A percentile compares a stretch with the other conserved stretches of the same genome.
These are phyloP conservation scores for Claviceps lovelessii DNA, from an alignment of 2,329 filamentous ascomycete species.

Conservation along the genomic window DNA sequence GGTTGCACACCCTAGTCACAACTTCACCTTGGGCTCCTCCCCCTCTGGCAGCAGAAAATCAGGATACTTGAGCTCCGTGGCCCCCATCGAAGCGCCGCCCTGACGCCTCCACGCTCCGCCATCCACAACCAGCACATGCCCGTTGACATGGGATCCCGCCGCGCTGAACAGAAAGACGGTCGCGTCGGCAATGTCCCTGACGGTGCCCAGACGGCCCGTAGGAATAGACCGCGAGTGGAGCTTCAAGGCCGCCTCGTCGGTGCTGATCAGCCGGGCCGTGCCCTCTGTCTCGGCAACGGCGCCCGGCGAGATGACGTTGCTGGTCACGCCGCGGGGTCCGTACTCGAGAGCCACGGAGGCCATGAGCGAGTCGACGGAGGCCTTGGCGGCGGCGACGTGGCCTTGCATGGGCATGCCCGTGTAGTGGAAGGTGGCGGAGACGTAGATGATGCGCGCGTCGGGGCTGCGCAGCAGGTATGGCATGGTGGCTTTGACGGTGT, in stretches of 20 bases:
- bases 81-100: conserved; percentile 31
- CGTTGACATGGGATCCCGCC: conserved; percentile 74
- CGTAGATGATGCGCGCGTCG: conserved; percentile 67
- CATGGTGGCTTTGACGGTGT: conserved; percentile 84
- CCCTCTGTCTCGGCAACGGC: conserved; percentile 78
- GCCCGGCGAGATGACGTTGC: conserved; percentile 80
- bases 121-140: conserved; percentile 63
- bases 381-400: conserved; percentile 85
- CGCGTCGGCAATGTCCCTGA: conserved; percentile 83
- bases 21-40: conserved; percentile 25
- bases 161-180: conserved; percentile 83
- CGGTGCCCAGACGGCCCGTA: conserved; percentile 58
- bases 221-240: conserved; percentile 42
- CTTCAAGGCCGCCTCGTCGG: conserved; percentile 17
- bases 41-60: conserved; percentile 26
- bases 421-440: conserved; percentile 87
- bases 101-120: conserved; percentile 44
- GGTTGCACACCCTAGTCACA: conserved; percentile 13
- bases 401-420: conserved; percentile 72
- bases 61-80: conserved; percentile 36
- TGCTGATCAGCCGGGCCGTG: conserved; percentile 46
- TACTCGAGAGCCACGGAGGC: conserved; percentile 74
- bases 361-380: conserved; percentile 74
- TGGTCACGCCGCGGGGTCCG: conserved; percentile 71
- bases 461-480: conserved; percentile 70